Evolutionary conservation across 768 basidiomycete genomes (phyloP).

Genomic region (Tubosaeta sp.): DNA sequence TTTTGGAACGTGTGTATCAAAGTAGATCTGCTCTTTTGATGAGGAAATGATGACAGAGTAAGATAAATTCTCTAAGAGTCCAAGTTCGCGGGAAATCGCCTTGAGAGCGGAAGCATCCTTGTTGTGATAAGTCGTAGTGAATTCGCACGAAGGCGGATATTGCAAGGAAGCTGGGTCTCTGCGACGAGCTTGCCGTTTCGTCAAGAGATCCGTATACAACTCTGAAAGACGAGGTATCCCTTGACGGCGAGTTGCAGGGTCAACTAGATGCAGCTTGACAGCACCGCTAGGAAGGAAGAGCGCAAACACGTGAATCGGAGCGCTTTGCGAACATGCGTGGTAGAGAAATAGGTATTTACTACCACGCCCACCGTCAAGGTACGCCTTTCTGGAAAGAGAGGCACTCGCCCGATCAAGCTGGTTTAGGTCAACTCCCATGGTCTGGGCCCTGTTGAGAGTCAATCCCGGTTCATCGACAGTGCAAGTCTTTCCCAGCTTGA

Average conservation of each 20-base stretch:
- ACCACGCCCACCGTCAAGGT: conserved; percentile 66
- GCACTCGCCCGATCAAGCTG: conserved; percentile 67
- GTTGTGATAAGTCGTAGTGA: conserved; percentile 70
- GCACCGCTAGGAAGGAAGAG: conserved; percentile 72
- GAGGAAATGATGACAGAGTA: conserved; percentile 83
- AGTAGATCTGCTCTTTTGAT: conserved; percentile 77
- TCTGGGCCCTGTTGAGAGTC: conserved; percentile 80
- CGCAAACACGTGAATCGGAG: conserved; percentile 80
- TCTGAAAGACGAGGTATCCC: conserved; percentile 74
- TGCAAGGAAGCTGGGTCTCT: conserved; percentile 45
- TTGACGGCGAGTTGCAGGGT: conserved; percentile 84
- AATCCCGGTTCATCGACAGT: conserved; percentile 56
- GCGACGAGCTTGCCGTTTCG: conserved; percentile 43
- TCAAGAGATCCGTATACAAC: conserved; percentile 59
- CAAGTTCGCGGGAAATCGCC: conserved; percentile 83
- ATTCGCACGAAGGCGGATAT: conserved; percentile 63
- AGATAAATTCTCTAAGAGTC: conserved; percentile 66
- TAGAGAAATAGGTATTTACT: conserved; percentile 85
- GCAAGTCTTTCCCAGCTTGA: conserved; percentile 85
- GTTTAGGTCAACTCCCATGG: conserved; percentile 73
- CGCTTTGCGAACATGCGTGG: conserved; percentile 72
- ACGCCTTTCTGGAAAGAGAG: conserved; percentile 58
- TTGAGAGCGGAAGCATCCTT: conserved; percentile 78
- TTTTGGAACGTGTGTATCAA: conserved; percentile 66
- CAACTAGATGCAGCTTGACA: conserved; percentile 84